Percentiles rank a stretch among this genome's conserved stretches.
phyloP scores from a whole-genome alignment of 257 asterid genomes.

The Coffea canephora region DNA sequence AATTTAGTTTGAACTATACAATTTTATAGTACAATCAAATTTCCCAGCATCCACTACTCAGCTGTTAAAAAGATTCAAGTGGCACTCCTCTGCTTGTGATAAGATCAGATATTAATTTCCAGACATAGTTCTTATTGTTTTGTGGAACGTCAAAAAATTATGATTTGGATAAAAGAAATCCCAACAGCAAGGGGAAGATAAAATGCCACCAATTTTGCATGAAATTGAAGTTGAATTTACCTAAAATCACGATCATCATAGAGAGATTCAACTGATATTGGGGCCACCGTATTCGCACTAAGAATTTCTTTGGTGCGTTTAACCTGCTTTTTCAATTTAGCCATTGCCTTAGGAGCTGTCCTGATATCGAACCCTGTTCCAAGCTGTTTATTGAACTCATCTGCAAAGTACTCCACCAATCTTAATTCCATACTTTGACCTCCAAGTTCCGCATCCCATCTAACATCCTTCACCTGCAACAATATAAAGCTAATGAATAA shows the following conservation, averaged over 20 bases:
- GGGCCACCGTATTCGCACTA: slow-evolving; percentile 91
- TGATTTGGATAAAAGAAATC: not conserved
- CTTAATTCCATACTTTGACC: slow-evolving; percentile 92
- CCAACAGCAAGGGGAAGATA: not conserved
- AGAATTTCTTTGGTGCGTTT: slow-evolving; percentile 96
- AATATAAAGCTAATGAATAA: not conserved
- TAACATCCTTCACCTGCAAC: slow-evolving; percentile 90
- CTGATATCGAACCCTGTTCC: slow-evolving; percentile 82
- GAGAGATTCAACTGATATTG: slow-evolving; percentile 92
- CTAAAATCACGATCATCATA: slow-evolving; percentile 91
- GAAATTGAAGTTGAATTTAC: slow-evolving; percentile 31
- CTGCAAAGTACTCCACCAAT: slow-evolving; percentile 86
- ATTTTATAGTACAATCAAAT: not conserved
- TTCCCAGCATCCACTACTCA: not conserved
- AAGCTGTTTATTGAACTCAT: slow-evolving; percentile 85
- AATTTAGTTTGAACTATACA: not conserved
- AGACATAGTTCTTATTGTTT: not conserved
- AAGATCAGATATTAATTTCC: not conserved
- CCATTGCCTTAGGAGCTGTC: slow-evolving; percentile 87
- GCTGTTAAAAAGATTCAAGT: not conserved
- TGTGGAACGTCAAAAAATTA: not conserved
- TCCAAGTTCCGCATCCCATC: slow-evolving; percentile 93
- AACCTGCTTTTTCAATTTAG: slow-evolving; percentile 94
- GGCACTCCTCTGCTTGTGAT: not conserved
- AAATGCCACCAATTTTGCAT: not conserved